Base-by-base conservation (phyloP, 2,329 filamentous ascomycete species). In the Aureobasidium sp. region DNA sequence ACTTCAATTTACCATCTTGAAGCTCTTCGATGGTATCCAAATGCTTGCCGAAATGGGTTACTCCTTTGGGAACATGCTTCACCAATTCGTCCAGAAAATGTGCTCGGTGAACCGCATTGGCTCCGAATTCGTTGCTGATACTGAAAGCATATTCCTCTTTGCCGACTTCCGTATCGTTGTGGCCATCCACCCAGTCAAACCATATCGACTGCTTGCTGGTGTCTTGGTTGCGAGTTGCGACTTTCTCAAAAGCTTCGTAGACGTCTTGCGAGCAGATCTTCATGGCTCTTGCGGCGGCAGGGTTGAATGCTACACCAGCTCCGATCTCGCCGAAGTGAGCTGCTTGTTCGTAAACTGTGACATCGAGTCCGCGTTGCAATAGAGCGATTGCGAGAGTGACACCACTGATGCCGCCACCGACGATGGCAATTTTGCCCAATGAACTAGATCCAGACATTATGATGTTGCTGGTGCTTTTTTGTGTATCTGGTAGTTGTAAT, bases 401-500 rank as follows among this genome's bases (percentile, higher is more conserved):
- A 22, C 80, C 80, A 22, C 74, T 75, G 55, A 83, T 80, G 34
- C 80, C 80, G 37, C 79, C 79, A 55, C 80, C 80, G 14, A 83
- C 67, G 35, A 84, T 79, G 58, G 79, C 79, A 55, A 81, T 44
- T 3, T 29, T 63, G 49, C 68, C 69, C 62, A 73, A 71, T 25
- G 65, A 59, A 52, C 69, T 72, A 14, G 34, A 47, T 21, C n/a
- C 17, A 14, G 32, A 7, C 53, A 55, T 55, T 14, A 6, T 34
- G 27, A 29, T 2, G 19, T 12, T n/a, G 25, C 8, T 25, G 40
- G n/a, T n/a, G n/a, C n/a, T n/a, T n/a, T n/a, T n/a, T n/a, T n/a
- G n/a, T n/a, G n/a, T n/a, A n/a, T n/a, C n/a, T n/a, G n/a, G n/a
- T n/a, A n/a, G n/a, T n/a, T 40, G 24, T 27, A n/a, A 22, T 6